These are phyloP conservation scores for Sclerotinia glacialis DNA, from an alignment of 2,329 filamentous ascomycete species.

Conservation along the genomic window DNA sequence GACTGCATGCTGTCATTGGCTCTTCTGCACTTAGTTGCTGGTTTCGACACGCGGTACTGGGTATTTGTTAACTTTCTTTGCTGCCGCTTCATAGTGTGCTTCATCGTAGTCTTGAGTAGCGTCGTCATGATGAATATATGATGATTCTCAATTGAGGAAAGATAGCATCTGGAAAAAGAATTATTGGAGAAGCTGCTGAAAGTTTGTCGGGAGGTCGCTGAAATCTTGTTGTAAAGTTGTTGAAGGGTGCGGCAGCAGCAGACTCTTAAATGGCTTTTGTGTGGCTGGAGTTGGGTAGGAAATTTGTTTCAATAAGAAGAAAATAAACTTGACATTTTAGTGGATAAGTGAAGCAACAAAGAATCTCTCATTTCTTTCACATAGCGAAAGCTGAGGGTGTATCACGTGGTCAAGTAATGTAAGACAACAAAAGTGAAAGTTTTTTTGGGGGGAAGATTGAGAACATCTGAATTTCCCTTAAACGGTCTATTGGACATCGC, in stretches of 20 bases:
- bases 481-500: neutral
- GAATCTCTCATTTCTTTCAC: slow-evolving; percentile 2
- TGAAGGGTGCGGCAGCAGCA: neutral
- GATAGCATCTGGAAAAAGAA: neutral
- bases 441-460: neutral
- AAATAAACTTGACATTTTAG: neutral
- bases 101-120: neutral
- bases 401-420: neutral
- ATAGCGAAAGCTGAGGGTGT: neutral
- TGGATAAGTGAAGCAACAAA: neutral
- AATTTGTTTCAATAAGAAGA: neutral
- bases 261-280: neutral
- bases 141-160: neutral
- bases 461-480: neutral
- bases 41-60: neutral
- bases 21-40: slow-evolving; percentile 1
- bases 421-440: neutral
- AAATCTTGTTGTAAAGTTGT: neutral
- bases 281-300: neutral
- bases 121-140: neutral
- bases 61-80: neutral
- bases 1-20: neutral
- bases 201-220: neutral
- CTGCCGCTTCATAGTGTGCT: neutral
- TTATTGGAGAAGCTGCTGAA: neutral